Evolutionary conservation across 2,329 filamentous ascomycete species (phyloP).

Genomic region (Tolypocladium cylindrosporum): DNA sequence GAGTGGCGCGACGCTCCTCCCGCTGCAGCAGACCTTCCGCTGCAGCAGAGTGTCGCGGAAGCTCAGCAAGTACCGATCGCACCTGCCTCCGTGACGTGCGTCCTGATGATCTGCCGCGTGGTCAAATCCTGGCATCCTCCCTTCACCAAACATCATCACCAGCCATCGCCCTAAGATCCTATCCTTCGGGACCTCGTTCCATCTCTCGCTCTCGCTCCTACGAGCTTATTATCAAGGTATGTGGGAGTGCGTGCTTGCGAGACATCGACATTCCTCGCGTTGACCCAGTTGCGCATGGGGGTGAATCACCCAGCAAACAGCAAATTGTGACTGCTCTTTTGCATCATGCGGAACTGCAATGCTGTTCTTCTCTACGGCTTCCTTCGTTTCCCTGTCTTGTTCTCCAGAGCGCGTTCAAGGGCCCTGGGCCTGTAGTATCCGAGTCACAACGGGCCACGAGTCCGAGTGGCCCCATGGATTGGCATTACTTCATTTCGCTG

Average conservation of each 20-base stretch:
- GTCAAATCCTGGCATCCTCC: neutral
- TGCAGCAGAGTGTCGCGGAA: neutral
- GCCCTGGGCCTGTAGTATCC: neutral
- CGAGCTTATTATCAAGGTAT: neutral
- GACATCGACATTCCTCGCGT: neutral
- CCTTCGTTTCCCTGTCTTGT: neutral
- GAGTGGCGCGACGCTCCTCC: neutral
- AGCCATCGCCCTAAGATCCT: neutral
- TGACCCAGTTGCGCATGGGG: neutral
- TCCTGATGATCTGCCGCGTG: neutral
- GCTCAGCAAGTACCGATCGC: neutral
- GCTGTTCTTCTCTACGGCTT: neutral
- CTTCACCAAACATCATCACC: neutral
- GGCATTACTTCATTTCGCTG: neutral
- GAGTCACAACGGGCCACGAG: neutral
- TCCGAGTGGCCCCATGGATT: neutral
- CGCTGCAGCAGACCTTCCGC: neutral
- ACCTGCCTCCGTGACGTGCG: neutral
- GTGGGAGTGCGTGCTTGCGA: neutral
- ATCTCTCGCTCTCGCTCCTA: neutral
- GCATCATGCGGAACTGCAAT: neutral
- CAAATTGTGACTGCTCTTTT: neutral
- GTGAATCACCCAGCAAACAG: neutral
- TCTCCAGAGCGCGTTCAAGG: neutral
- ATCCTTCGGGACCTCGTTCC: neutral